Conservation (phyloP, 352 stramenopile genomes). For the Globisporangium middletonii region DNA sequence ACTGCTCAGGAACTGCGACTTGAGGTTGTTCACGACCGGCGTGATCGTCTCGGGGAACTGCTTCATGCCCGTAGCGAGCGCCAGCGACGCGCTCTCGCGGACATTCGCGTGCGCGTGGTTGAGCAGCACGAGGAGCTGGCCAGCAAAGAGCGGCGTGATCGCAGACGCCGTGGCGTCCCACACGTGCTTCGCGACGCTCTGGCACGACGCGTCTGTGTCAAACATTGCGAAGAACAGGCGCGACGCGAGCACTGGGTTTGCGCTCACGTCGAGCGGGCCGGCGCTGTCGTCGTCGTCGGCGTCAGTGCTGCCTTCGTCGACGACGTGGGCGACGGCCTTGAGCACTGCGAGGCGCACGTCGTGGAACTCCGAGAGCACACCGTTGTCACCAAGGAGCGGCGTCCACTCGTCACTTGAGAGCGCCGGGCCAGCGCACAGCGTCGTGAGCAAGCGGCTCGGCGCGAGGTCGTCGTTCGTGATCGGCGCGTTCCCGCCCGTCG, state of each 20-base stretch:
- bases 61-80: constrained; percentile 75
- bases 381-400: constrained; percentile 61
- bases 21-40: constrained; percentile 59
- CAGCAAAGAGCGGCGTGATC: constrained; percentile 58
- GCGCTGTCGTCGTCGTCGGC: constrained; percentile 28
- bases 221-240: constrained; percentile 65
- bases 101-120: constrained; percentile 72
- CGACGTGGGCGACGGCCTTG: constrained; percentile 52
- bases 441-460: constrained; percentile 48
- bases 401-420: constrained; percentile 60
- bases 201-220: constrained; percentile 55
- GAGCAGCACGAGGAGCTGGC: constrained; percentile 59
- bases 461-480: constrained; percentile 64
- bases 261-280: constrained; percentile 18
- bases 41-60: constrained; percentile 74
- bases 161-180: constrained; percentile 51
- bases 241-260: constrained; percentile 46
- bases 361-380: constrained; percentile 54
- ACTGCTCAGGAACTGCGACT: constrained; percentile 53
- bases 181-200: constrained; percentile 47
- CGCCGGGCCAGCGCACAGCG: constrained; percentile 45
- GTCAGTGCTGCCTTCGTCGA: constrained; percentile 14
- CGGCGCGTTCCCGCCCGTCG: constrained; percentile 32
- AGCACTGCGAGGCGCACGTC: constrained; percentile 55
- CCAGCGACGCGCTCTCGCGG: constrained; percentile 66